These are phyloP conservation scores for Psophocarpus tetragonolobus DNA, from an alignment of 306 rosid genomes.

Conservation along the genomic window DNA sequence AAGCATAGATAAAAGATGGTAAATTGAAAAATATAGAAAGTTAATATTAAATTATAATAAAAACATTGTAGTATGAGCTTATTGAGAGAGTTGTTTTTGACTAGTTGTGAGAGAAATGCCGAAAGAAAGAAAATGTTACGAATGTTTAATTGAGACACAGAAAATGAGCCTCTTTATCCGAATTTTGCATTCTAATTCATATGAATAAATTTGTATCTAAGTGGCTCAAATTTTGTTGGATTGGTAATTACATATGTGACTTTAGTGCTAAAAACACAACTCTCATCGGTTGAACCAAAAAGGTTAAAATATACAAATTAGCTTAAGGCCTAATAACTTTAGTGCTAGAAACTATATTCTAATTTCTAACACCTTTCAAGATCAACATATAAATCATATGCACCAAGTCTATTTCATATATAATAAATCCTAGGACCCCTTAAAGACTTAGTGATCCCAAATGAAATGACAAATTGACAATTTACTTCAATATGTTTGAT, in stretches of 20 bases:
- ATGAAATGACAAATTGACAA: not conserved
- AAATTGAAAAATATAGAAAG: not conserved
- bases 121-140: not conserved
- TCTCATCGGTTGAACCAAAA: too few species aligned
- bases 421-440: not conserved
- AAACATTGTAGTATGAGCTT: not conserved
- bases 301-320: too few species aligned
- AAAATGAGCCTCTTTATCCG: not conserved
- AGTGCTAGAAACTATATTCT: too few species aligned
- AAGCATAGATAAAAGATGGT: not conserved
- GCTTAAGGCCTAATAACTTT: too few species aligned
- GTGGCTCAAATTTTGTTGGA: constrained; percentile 1
- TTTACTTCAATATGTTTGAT: not conserved
- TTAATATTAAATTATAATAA: not conserved
- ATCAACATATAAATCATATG: not conserved
- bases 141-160: not conserved
- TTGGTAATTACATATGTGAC: not conserved
- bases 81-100: not conserved
- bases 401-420: not conserved
- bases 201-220: not conserved
- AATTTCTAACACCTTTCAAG: too few species aligned
- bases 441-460: not conserved
- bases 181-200: not conserved
- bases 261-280: too few species aligned
- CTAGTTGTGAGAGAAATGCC: not conserved